phyloP scores from a whole-genome alignment of 306 rosid species.

The Elaeagnus macrophylla region DNA sequence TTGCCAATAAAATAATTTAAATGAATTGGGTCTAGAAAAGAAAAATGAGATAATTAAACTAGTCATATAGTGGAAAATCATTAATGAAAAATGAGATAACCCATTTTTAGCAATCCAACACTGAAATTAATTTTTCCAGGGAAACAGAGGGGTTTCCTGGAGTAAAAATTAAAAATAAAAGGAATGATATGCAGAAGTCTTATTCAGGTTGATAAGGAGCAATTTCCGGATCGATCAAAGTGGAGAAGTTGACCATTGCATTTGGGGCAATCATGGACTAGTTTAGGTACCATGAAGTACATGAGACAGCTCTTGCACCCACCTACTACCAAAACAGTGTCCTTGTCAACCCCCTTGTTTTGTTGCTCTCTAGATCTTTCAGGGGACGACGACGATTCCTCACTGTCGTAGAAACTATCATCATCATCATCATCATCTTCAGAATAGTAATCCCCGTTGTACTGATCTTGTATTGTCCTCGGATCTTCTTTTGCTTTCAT shows the following conservation, averaged over 20 bases:
- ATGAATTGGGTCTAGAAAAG: background rate
- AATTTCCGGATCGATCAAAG: slow-evolving; percentile 74
- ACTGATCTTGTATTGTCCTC: slow-evolving; percentile 26
- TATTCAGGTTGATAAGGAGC: slow-evolving; percentile 34
- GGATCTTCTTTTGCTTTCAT: slow-evolving; percentile 93
- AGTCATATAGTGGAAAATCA: background rate
- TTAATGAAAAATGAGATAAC: background rate
- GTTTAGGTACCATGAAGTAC: slow-evolving; percentile 96
- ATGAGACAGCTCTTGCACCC: slow-evolving; percentile 93
- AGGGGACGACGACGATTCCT: slow-evolving; percentile 63
- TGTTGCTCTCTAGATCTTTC: too few species aligned
- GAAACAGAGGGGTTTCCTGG: slow-evolving; percentile 6
- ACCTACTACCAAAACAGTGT: slow-evolving; percentile 77
- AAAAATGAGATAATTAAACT: background rate
- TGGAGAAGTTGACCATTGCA: slow-evolving; percentile 84
- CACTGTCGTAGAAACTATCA: slow-evolving; percentile 63
- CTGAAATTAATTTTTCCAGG: background rate
- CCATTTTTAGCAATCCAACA: slow-evolving; percentile 14
- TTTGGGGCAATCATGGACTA: slow-evolving; percentile 76
- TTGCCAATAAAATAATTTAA: background rate
- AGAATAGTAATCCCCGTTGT: slow-evolving; percentile 37
- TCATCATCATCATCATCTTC: slow-evolving; percentile 53
- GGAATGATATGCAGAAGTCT: too few species aligned
- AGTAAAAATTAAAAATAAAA: background rate
- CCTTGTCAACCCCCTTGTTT: slow-evolving; percentile 11